Percentiles rank a stretch among this genome's conserved stretches.
These are phyloP conservation scores for Poteriospumella lacustris DNA, from an alignment of 108 stramenopile species.

Conservation along the genomic window DNA sequence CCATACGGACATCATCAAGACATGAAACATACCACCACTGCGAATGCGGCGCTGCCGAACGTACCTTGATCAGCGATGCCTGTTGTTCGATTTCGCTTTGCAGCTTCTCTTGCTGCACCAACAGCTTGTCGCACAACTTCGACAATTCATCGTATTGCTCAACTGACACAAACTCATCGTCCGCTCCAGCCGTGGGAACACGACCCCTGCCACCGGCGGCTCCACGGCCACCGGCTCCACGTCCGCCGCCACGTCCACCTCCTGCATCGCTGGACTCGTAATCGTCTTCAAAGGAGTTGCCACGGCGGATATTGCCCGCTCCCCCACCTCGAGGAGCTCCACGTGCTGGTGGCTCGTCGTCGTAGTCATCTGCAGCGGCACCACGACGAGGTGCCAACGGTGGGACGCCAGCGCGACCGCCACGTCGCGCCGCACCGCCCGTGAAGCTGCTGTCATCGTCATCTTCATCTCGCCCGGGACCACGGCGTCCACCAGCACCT, in stretches of 20 bases:
- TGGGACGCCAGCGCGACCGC: too few relatives aligned
- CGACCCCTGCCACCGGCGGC: background rate
- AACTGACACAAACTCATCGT: background rate
- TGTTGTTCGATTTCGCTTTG: background rate
- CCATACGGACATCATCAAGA: too few relatives aligned
- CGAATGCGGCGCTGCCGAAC: too few relatives aligned
- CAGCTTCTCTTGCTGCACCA: background rate
- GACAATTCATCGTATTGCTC: constrained; percentile 17
- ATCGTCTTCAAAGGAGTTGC: background rate
- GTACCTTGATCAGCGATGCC: background rate
- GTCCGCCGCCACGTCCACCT: background rate
- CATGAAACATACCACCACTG: too few relatives aligned
- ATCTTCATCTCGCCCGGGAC: too few relatives aligned
- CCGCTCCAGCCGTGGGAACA: too few relatives aligned
- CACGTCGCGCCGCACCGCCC: too few relatives aligned
- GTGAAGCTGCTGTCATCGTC: too few relatives aligned
- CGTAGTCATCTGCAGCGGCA: background rate
- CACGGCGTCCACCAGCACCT: too few relatives aligned
- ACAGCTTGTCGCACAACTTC: background rate
- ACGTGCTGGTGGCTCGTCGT: background rate
- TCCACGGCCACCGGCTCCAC: background rate
- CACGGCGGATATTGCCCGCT: background rate
- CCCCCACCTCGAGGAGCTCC: background rate
- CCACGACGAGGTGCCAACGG: too few relatives aligned
- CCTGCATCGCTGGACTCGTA: too few relatives aligned